Evolutionary conservation across 139 green algal genomes (phyloP), one percentile per base, ranked within the genome.

Genomic region (Micractinium sp.): DNA sequence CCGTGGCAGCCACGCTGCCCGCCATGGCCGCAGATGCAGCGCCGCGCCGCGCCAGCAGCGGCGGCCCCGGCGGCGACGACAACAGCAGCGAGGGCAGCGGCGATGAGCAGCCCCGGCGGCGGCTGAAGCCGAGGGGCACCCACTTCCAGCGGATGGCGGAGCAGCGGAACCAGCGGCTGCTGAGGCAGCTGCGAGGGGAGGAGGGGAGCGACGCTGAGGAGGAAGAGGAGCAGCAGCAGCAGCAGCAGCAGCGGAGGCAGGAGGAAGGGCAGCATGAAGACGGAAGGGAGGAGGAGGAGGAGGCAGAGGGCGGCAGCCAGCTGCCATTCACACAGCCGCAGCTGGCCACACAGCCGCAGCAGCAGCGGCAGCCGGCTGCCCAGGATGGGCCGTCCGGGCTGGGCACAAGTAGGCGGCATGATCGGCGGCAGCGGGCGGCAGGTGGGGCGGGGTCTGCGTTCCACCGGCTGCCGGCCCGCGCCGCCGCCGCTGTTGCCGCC

Each of bases 1-100:
- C 36, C 0, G 67, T 81, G 67, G 83, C 63, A 16, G 83, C 83
- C 31, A 38, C 83, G 5, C 83, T 87, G 83, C 83, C 83, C 20
- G 63, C 83, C 5, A 67, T n/a, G n/a, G 60, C 60, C 20, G 81
- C 81, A 0, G 56, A 56, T 85, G 79, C 79, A 41, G 41, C 41
- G 79, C 79, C 4, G 25, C 25, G 74, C 74, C 33, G 76, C 4
- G 76, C 47, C 47, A 56, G 47, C 47, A 35, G 31, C 71, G 71
- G 29, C 71, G 71, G 71, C 71, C 19, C 25, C 25, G 25, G 67
- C 67, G 29, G 35, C 13, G 31, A 38, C 71, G 71, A 27, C 71
- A 35, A 35, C 33, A 47, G 74, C 74, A 38, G 78, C 67, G 67
- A 86, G 25, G 60, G 82, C 82, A 66, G 61, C 80, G 80, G 80